phyloP scores from a whole-genome alignment of 257 asterid genomes.

The Nicotiana tabacum region DNA sequence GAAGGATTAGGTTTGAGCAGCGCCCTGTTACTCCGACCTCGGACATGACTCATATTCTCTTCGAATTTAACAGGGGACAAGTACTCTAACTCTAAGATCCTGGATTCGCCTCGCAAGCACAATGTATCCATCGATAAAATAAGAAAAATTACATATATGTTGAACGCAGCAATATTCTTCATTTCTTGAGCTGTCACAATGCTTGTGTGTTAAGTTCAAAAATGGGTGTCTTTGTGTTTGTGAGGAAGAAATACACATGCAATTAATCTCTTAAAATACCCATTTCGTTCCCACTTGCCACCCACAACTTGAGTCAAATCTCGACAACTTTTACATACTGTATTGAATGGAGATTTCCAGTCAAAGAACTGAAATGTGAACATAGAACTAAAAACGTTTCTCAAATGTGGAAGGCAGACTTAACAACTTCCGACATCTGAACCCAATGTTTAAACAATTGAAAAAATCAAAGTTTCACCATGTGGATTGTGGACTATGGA shows the following conservation, averaged over 20 bases:
- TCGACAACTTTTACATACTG: too few species aligned
- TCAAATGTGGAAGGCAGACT: too few species aligned
- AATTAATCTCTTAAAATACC: background rate
- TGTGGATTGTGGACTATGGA: too few species aligned
- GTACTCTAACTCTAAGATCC: background rate
- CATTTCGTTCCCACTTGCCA: too few species aligned
- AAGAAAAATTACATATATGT: background rate
- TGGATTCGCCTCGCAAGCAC: background rate
- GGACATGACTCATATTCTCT: background rate
- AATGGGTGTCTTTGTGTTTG: background rate
- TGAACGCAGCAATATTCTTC: background rate
- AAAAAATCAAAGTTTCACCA: too few species aligned
- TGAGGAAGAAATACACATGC: background rate
- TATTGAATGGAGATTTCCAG: background rate
- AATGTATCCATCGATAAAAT: background rate
- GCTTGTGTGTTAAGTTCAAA: background rate
- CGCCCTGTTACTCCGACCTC: background rate
- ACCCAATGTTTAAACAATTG: too few species aligned
- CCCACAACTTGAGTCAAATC: background rate
- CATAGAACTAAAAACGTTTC: too few species aligned
- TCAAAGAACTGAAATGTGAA: background rate
- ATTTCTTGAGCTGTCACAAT: background rate
- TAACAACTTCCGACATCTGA: too few species aligned
- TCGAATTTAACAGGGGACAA: background rate
- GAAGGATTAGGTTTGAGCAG: background rate